Base-by-base conservation (phyloP, 495 filamentous ascomycete genomes). In the Hypomontagnella monticulosa region DNA sequence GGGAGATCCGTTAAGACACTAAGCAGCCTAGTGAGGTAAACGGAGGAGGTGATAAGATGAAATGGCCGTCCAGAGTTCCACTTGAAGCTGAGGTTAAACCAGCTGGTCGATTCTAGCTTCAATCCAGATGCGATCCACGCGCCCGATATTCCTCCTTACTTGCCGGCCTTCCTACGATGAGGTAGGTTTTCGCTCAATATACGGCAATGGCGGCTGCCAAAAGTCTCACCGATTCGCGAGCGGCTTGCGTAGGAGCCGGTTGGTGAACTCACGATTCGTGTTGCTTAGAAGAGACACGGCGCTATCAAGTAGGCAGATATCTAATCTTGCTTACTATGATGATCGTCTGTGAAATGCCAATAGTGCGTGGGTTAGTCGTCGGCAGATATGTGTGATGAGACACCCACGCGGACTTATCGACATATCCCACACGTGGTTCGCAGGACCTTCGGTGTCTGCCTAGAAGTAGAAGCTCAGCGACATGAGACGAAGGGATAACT, bases 381-480 rank as follows among this genome's bases (percentile, higher is more conserved):
- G 44, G 51, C 15, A 41, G 37, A 54, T 46, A 44, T 32, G 18
- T 12, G 37, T 47, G 52, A 32, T 51, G 43, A 48, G 54, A 65
- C 48, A 44, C n/a, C 30, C 11, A 46, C 20, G 37, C 47, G 56
- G 37, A 42, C 38, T 41, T 62, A 34, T 62, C 53, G 41, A 19
- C 49, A 68, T 63, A 54, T 68, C 49, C 59, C 23, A 36, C 59
- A 55, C 65, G 59, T 59, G 59, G 48, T 56, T 33, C 43, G 11
- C 15, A 50, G 30, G 41, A 16, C 19, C 30, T 38, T 19, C 11
- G 20, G 34, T 33, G 46, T 53, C 57, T 53, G 57, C 63, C 56
- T 56, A 61, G 18, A 12, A 27, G 20, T 16, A 43, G 16, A 44
- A 15, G 33, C 38, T 34, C 18, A 36, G 8, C 36, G 40, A 50